Conservation (phyloP, 129 eudicot species). For the Chrysanthemum makinoi region DNA sequence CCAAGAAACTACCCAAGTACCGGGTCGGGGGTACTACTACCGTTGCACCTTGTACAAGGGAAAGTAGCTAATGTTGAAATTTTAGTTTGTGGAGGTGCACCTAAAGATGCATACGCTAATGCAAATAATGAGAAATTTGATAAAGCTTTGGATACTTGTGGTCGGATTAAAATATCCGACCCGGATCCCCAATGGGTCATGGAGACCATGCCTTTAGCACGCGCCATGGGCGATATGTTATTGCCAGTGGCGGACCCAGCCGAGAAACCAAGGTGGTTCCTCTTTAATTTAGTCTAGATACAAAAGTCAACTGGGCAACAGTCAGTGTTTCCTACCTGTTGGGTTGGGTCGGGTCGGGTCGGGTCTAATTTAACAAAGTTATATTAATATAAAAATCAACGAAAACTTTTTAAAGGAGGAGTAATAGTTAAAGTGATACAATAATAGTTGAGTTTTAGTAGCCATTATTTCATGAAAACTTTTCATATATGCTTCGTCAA, state of each 20-base stretch:
- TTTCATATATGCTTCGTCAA: too few species aligned
- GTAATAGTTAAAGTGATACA: too few species aligned
- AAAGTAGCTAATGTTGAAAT: conserved; percentile 41
- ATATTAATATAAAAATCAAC: too few species aligned
- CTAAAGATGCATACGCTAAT: conserved; percentile 38
- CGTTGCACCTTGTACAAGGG: conserved; percentile 48
- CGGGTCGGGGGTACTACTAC: conserved; percentile 85
- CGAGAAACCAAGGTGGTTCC: too few species aligned
- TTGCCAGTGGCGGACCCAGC: not conserved
- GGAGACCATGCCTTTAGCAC: conserved; percentile 78
- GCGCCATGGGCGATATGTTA: conserved; percentile 82
- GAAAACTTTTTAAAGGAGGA: too few species aligned
- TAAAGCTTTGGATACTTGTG: conserved; percentile 58
- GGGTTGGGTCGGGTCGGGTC: too few species aligned
- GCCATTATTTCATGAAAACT: too few species aligned
- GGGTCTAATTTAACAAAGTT: too few species aligned
- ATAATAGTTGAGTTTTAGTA: too few species aligned
- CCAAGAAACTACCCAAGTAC: conserved; percentile 87
- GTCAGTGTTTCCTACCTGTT: too few species aligned
- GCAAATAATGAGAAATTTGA: conserved; percentile 49
- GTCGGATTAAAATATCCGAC: conserved; percentile 56
- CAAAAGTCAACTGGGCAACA: too few species aligned
- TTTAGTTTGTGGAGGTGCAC: conserved; percentile 81
- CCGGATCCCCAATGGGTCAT: conserved; percentile 58
- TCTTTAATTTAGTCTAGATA: too few species aligned